phyloP scores from a whole-genome alignment of 2,329 filamentous ascomycete genomes.

The Xylariaceae sp. region DNA sequence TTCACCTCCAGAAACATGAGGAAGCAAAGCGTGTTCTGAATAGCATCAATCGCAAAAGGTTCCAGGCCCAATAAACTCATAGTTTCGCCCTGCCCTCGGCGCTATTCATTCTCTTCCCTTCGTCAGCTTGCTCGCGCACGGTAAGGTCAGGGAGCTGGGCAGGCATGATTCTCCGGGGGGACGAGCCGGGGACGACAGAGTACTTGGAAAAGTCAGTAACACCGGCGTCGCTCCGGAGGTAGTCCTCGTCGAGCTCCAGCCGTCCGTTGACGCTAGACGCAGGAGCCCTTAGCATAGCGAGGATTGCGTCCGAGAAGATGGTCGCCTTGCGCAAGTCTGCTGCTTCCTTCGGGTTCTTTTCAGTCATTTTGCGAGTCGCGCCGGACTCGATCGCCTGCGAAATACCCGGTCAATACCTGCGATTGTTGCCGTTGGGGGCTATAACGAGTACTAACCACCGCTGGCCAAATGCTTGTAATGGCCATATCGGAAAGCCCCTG shows the following conservation, averaged over 20 bases:
- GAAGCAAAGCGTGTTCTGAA: too few relatives aligned
- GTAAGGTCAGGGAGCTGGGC: slow-evolving; percentile 61
- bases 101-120: slow-evolving; percentile 69
- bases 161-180: slow-evolving; percentile 76
- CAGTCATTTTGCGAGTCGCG: slow-evolving; percentile 17
- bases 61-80: slow-evolving; percentile 20
- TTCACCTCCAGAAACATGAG: too few relatives aligned
- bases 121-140: slow-evolving; percentile 75
- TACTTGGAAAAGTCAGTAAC: slow-evolving; percentile 71
- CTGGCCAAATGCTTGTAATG: slow-evolving; percentile 79
- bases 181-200: slow-evolving; percentile 44
- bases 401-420: neutral
- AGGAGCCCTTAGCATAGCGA: slow-evolving; percentile 64
- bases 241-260: slow-evolving; percentile 76
- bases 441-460: slow-evolving; percentile 50
- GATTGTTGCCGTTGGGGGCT: neutral
- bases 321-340: slow-evolving; percentile 63
- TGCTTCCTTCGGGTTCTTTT: slow-evolving; percentile 38
- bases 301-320: slow-evolving; percentile 76
- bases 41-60: too few relatives aligned
- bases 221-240: slow-evolving; percentile 60
- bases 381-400: slow-evolving; percentile 60
- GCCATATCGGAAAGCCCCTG: slow-evolving; percentile 64
- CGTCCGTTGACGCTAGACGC: slow-evolving; percentile 62
- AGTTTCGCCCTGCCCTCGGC: slow-evolving; percentile 40